Evolutionary conservation across 257 asterid species (phyloP).

Genomic region (Galeopsis tetrahit): DNA sequence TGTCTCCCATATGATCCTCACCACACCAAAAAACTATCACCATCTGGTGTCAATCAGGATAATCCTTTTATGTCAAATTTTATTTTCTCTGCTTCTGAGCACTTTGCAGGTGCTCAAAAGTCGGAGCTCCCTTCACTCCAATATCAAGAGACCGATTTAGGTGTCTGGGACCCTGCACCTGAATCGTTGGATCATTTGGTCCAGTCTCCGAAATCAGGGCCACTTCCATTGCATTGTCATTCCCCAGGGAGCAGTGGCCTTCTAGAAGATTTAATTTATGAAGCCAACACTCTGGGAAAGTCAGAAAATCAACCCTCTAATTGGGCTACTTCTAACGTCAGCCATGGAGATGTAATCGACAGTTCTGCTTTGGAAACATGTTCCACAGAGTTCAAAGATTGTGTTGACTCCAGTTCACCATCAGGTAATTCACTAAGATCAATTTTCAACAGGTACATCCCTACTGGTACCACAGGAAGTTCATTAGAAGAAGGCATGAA

Average conservation of each 20-base stretch:
- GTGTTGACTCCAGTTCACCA: conserved; percentile 45
- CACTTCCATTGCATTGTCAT: conserved; percentile 48
- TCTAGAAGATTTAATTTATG: conserved; percentile 64
- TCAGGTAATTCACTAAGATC: conserved; percentile 45
- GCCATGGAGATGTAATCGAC: conserved; percentile 42
- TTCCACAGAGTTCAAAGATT: conserved; percentile 43
- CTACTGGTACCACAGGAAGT: conserved; percentile 40
- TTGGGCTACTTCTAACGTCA: conserved; percentile 43
- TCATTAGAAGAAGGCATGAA: conserved; percentile 39
- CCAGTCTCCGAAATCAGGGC: conserved; percentile 48
- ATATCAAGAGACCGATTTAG: conserved; percentile 54
- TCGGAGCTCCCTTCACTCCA: conserved; percentile 92
- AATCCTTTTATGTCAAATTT: conserved; percentile 48
- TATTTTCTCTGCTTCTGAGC: conserved; percentile 71
- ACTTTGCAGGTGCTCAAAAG: conserved; percentile 58
- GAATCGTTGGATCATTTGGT: conserved; percentile 53
- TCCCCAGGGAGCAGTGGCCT: conserved; percentile 72
- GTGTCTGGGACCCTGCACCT: conserved; percentile 56
- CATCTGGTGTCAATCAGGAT: conserved; percentile 46
- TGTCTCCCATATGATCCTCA: conserved; percentile 46
- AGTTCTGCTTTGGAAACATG: conserved; percentile 45
- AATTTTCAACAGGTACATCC: conserved; percentile 44
- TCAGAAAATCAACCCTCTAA: conserved; percentile 46
- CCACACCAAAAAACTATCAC: conserved; percentile 42
- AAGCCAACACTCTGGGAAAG: conserved; percentile 54